Evolutionary conservation across 192 early-diverging fungal genomes (phyloP).

Genomic region (Coemansia sp.): DNA sequence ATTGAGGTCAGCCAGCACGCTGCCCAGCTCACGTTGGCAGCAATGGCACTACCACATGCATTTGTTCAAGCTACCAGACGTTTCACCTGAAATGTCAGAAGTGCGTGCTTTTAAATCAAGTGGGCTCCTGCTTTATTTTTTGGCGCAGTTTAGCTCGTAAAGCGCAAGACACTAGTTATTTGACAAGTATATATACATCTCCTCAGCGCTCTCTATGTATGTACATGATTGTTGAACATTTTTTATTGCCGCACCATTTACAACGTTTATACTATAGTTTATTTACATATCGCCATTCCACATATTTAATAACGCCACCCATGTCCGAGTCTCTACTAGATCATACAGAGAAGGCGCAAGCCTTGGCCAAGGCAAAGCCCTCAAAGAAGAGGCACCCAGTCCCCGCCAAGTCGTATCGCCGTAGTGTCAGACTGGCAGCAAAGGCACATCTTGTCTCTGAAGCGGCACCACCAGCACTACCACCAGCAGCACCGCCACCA

Average conservation of each 20-base stretch:
- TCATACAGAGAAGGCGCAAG: neutral
- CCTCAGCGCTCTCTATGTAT: neutral
- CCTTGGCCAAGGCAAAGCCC: neutral
- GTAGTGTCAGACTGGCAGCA: conserved; percentile 18
- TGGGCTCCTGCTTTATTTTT: neutral
- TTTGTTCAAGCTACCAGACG: neutral
- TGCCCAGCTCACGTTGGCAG: neutral
- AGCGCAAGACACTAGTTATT: neutral
- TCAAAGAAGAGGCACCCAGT: neutral
- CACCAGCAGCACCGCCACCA: too few relatives aligned
- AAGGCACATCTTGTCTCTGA: conserved; percentile 2
- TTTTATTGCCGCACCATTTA: neutral
- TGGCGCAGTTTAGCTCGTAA: neutral
- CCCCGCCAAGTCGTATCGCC: conserved; percentile 10
- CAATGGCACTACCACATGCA: neutral
- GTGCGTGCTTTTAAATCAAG: neutral
- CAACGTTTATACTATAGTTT: neutral
- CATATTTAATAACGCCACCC: neutral
- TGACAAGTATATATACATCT: conserved; percentile 5
- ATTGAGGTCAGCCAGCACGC: neutral
- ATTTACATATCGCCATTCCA: neutral
- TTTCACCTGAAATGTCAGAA: neutral
- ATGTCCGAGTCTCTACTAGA: neutral
- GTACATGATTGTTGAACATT: neutral
- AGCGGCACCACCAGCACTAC: neutral